Percentiles rank a stretch among this genome's conserved stretches.
These are phyloP conservation scores for Tetraselmis striata DNA, from an alignment of 139 green algal species.

Conservation along the genomic window DNA sequence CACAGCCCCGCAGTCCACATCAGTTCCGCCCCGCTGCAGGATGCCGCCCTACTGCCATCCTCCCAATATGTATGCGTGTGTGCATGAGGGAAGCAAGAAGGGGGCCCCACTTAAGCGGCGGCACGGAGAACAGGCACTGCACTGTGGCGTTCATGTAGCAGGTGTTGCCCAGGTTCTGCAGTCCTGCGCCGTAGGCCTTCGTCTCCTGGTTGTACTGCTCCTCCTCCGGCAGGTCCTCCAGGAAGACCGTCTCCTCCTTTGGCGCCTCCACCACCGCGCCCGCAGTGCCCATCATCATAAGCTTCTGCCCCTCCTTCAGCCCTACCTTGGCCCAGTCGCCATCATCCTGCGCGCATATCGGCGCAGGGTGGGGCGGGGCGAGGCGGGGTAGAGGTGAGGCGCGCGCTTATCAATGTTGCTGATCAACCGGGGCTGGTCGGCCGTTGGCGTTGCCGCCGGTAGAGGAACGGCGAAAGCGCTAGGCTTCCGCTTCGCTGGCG, in stretches of 20 bases:
- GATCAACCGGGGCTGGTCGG: no score
- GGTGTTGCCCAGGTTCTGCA: conserved; percentile 95
- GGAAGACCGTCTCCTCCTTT: conserved; percentile 58
- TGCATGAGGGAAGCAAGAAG: no score
- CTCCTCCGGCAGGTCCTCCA: conserved; percentile 90
- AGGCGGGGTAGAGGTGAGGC: no score
- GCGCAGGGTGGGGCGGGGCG: no score
- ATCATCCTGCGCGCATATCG: conserved; percentile 54
- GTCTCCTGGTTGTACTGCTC: conserved; percentile 25
- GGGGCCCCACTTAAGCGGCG: conserved; percentile 41
- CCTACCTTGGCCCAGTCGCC: conserved; percentile 69
- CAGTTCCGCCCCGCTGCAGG: no score
- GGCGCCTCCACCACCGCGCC: conserved; percentile 68
- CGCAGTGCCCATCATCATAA: conserved; percentile 96
- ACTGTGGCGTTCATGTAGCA: conserved; percentile 97
- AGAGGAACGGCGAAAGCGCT: no score
- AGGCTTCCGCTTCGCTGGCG: no score
- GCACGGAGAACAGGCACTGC: conserved; percentile 83
- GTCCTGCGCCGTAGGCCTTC: conserved; percentile 69
- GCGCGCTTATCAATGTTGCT: no score
- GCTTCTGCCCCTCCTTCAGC: conserved; percentile 74
- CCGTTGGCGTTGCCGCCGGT: no score
- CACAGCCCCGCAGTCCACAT: no score
- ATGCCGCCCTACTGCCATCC: no score
- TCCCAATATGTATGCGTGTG: no score